Evolutionary conservation across 2,329 filamentous ascomycete genomes (phyloP).

Genomic region (Botrytis elliptica): DNA sequence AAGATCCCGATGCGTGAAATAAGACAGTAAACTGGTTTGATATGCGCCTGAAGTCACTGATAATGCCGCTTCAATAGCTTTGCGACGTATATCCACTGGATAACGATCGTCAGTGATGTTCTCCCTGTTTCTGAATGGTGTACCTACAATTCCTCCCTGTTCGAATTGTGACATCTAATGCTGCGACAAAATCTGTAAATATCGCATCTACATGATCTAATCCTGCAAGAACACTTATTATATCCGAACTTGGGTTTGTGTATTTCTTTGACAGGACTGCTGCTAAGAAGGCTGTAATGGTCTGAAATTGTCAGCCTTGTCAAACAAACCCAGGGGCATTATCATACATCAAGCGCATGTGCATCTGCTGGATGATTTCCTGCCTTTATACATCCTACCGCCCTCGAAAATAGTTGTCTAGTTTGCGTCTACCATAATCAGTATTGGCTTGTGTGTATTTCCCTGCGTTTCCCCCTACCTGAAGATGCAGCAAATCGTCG

Average conservation of each 20-base stretch:
- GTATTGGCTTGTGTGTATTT: slow-evolving; percentile 19
- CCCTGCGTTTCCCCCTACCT: slow-evolving; percentile 47
- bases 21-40: slow-evolving; percentile 89
- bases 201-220: slow-evolving; percentile 83
- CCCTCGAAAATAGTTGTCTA: slow-evolving; percentile 69
- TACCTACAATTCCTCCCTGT: slow-evolving; percentile 67
- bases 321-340: slow-evolving; percentile 9
- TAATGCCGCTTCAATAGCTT: slow-evolving; percentile 77
- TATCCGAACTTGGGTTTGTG: slow-evolving; percentile 91
- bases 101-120: slow-evolving; percentile 34
- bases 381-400: slow-evolving; percentile 66
- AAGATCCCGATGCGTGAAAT: slow-evolving; percentile 90
- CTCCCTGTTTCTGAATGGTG: not conserved
- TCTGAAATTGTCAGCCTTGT: slow-evolving; percentile 59
- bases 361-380: slow-evolving; percentile 62
- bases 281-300: slow-evolving; percentile 82
- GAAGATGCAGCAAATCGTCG: slow-evolving; percentile 72
- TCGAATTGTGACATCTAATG: slow-evolving; percentile 79
- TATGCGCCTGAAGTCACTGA: slow-evolving; percentile 91
- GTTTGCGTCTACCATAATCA: slow-evolving; percentile 36
- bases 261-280: slow-evolving; percentile 85
- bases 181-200: slow-evolving; percentile 83
- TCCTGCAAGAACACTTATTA: slow-evolving; percentile 85
- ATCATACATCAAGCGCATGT: slow-evolving; percentile 80
- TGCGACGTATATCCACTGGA: slow-evolving; percentile 71